Conservation (phyloP, 2,329 filamentous ascomycete genomes). For the Trichoderma atroviride region DNA sequence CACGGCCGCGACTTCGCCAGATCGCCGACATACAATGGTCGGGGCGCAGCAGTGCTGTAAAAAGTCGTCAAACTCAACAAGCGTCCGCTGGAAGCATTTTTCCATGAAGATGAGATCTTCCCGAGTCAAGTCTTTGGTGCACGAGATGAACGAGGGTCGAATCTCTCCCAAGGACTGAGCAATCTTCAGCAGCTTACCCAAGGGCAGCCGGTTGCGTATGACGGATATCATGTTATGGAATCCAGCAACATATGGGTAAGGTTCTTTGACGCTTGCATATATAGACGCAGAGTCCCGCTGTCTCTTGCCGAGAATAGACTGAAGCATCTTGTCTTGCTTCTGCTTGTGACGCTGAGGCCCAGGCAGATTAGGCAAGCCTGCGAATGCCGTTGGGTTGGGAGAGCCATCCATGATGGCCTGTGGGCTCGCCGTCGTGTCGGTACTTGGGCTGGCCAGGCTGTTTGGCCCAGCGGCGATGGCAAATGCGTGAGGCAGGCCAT, state of each 20-base stretch:
- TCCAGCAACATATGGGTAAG: constrained; percentile 86
- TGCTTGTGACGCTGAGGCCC: constrained; percentile 43
- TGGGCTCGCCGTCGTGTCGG: constrained; percentile 64
- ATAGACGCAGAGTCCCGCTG: constrained; percentile 77
- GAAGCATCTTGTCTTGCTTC: constrained; percentile 48
- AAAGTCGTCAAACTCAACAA: constrained; percentile 92
- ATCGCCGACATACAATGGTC: constrained; percentile 87
- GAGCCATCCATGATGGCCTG: constrained; percentile 62
- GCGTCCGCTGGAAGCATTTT: constrained; percentile 89
- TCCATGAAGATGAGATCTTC: constrained; percentile 97
- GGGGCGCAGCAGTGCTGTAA: constrained; percentile 87
- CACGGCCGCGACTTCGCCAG: constrained; percentile 90
- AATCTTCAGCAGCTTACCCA: constrained; percentile 77
- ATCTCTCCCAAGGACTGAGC: constrained; percentile 87
- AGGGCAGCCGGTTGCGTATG: constrained; percentile 75
- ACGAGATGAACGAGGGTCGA: constrained; percentile 89
- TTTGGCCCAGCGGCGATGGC: constrained; percentile 65
- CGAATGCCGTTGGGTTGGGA: constrained; percentile 39
- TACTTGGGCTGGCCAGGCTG: constrained; percentile 65
- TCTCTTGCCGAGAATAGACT: constrained; percentile 60
- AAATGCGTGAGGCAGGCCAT: constrained; percentile 66
- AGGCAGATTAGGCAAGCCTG: constrained; percentile 33
- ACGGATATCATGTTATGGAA: constrained; percentile 88
- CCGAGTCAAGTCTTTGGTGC: constrained; percentile 82
- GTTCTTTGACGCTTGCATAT: constrained; percentile 86